Evolutionary conservation across 331 rosid genomes (phyloP).

Genomic region (Quercus phellos): DNA sequence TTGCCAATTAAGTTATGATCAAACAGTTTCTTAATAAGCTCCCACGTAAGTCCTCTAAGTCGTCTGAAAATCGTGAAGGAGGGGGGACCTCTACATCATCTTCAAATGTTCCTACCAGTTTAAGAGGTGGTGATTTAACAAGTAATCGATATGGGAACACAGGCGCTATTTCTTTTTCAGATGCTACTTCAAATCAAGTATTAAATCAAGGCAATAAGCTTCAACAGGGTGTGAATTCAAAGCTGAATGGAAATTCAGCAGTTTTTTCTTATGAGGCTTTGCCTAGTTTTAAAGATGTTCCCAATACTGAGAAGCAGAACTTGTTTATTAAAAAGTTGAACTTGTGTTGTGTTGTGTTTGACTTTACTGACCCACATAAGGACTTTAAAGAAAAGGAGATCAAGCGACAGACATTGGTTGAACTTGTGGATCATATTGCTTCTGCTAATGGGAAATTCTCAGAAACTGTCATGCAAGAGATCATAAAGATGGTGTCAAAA

Average conservation of each 20-base stretch:
- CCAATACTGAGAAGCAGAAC: slow-evolving; percentile 79
- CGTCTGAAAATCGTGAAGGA: slow-evolving; percentile 74
- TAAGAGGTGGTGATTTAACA: slow-evolving; percentile 42
- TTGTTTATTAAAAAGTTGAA: slow-evolving; percentile 76
- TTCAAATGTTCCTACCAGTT: slow-evolving; percentile 53
- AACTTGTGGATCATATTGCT: slow-evolving; percentile 89
- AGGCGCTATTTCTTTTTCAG: slow-evolving; percentile 39
- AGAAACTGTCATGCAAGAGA: slow-evolving; percentile 76
- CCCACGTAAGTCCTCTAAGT: slow-evolving; percentile 81
- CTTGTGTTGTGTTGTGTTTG: slow-evolving; percentile 78
- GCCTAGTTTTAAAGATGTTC: slow-evolving; percentile 84
- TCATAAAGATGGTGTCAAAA: slow-evolving; percentile 66
- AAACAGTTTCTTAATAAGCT: slow-evolving; percentile 83
- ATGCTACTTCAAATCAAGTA: slow-evolving; percentile 50
- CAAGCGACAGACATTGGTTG: slow-evolving; percentile 83
- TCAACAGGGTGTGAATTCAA: slow-evolving; percentile 52
- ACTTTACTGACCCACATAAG: slow-evolving; percentile 77
- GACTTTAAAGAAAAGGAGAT: slow-evolving; percentile 76
- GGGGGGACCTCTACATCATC: slow-evolving; percentile 59
- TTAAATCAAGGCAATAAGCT: slow-evolving; percentile 47
- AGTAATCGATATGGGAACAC: slow-evolving; percentile 44
- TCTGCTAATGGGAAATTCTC: slow-evolving; percentile 74
- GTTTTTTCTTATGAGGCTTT: slow-evolving; percentile 62
- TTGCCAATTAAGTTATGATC: slow-evolving; percentile 63
- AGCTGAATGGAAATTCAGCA: slow-evolving; percentile 60